Evolutionary conservation across 2,329 filamentous ascomycete genomes (phyloP), one percentile per base, ranked within the genome.

Genomic region (Laburnicola sp.): DNA sequence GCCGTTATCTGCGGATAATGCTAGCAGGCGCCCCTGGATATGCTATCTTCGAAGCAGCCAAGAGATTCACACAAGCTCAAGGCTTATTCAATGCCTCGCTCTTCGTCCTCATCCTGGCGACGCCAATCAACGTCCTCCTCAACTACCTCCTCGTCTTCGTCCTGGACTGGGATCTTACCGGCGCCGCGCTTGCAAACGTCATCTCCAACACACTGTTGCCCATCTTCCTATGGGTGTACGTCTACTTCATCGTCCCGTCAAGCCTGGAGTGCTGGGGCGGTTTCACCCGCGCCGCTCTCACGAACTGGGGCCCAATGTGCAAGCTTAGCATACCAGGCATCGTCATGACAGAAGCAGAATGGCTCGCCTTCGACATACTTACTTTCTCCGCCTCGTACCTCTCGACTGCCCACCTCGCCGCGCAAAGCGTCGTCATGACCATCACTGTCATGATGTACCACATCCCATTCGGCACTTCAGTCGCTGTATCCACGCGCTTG

Each of bases 241-340:
- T 77, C 22, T 68, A 75, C 48, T 72, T 76, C 50, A 62, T 76
- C 5, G 62, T 65, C 10, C 70, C 70, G 4, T 52, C 56, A 0
- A 76, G 75, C 4, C 69, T 74, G 30, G 65, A 73, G 53, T 81
- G 78, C 66, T 94, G 89, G 89, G 86, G 86, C 49, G 89, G 89
- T 1, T 87, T 93, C 69, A 85, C 83, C 3, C 78, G 73, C 59
- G 81, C 82, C 26, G 86, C 87, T 0, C 80, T 91, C 51, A 75
- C 77, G 21, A 91, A 93, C 64, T 94, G 89, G 89, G 80, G 82
- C 0, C 86, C 87, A 7, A 95, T 96, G 93, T 82, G 96, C 59
- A 84, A 84, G 40, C 84, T 97, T n/a, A 91, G 92, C 0, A 76
- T 97, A 16, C 92, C 93, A 0, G 93, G 93, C 3, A 87, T 97